Base-by-base conservation (phyloP, 192 early-diverging fungal genomes). In the Umbelopsis sp. region DNA sequence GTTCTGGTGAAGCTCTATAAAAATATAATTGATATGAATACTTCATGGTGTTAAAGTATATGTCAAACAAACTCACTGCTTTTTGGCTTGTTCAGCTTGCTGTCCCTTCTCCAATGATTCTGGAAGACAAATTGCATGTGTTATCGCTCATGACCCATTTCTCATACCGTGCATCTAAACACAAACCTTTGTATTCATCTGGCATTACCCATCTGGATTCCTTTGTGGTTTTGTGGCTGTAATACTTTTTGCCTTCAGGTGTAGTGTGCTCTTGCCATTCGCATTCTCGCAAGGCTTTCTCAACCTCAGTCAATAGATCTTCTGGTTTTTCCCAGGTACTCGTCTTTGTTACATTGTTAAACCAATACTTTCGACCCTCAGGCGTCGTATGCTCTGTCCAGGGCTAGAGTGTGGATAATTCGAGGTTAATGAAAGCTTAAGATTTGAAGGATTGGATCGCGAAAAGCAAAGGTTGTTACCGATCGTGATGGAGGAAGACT, bases 321-420 rank as follows among this genome's bases (percentile, higher is more conserved):
- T 95, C 90, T 18, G 97, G 97, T 76, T 97, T 97, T 58, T 99
- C 93, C 97, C 97, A 99, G 1, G 86, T 89, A 33, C 90, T 96
- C 61, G 84, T 81, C 67, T 88, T 87, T 18, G 95, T 95, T 3
- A 76, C 71, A 20, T 81, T 80, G 74, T 98, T 95, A 79, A 83
- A 94, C 77, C 91, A 97, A 80, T 98, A 97, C 11, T 80, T 86
- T 51, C 91, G 89, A 2, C 95, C 97, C 47, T 94, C 92, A n/a
- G 86, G 84, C 41, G 90, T 86, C 9, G 85, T 90, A 69, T 91
- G 89, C 61, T 92, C 87, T 2, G 81, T 89, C 96, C 96, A 97
- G 2, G 30, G 12, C 55, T 61, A n/a, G 0, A 35, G 11, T 11
- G 11, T 16, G 16, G 22, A 15, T 30, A 33, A 12, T n/a, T 61